These are phyloP conservation scores for Aristolochia contorta DNA, from an alignment of 164 flowering plant species.

Conservation along the genomic window DNA sequence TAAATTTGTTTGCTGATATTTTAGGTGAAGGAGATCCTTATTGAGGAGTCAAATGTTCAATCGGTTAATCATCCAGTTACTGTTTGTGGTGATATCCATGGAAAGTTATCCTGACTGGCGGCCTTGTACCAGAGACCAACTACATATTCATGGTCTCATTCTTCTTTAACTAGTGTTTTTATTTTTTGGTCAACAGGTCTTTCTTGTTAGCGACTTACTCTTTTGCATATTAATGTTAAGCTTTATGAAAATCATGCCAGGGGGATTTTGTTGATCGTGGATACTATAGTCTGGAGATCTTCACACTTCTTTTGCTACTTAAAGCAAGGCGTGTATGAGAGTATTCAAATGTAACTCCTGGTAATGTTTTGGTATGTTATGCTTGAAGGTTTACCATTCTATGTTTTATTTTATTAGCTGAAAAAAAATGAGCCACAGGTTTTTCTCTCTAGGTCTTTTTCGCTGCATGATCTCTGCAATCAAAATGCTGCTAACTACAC, in stretches of 20 bases:
- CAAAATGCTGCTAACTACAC: no score
- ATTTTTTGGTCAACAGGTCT: neutral
- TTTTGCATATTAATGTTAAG: slow-evolving; percentile 1
- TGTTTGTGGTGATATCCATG: slow-evolving; percentile 97
- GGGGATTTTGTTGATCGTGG: slow-evolving; percentile 99
- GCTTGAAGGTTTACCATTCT: no score
- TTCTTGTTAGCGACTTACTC: neutral
- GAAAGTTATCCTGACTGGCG: slow-evolving; percentile 95
- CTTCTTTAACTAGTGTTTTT: neutral
- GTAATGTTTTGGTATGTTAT: no score
- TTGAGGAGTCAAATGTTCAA: slow-evolving; percentile 98
- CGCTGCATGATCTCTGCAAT: no score
- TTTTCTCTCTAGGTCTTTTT: no score
- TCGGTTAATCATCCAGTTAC: slow-evolving; percentile 97
- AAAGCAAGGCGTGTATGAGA: slow-evolving; percentile 71
- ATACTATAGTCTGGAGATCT: slow-evolving; percentile 95
- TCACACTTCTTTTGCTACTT: slow-evolving; percentile 93
- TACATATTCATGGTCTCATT: slow-evolving; percentile 93
- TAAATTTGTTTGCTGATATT: neutral
- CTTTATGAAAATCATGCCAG: slow-evolving; percentile 28
- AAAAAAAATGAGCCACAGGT: no score
- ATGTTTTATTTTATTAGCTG: no score
- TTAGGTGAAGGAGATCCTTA: slow-evolving; percentile 90
- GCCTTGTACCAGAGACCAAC: slow-evolving; percentile 97
- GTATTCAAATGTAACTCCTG: neutral